phyloP scores from a whole-genome alignment of 768 basidiomycete genomes.

The Mycena belliarum region DNA sequence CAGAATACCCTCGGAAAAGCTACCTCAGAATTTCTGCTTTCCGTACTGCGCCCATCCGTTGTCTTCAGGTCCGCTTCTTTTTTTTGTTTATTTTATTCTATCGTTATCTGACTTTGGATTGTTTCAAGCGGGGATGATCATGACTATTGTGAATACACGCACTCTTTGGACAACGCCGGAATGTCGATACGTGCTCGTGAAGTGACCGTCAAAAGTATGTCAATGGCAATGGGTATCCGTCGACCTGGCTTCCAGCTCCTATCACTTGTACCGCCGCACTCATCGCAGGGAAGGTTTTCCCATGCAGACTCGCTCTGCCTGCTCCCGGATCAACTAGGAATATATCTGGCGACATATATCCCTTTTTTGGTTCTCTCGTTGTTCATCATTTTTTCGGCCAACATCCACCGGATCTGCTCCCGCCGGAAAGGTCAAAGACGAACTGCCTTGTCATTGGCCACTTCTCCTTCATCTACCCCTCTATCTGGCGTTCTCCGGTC shows the following conservation, averaged over 20 bases:
- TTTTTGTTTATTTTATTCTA: neutral
- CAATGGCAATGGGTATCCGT: conserved; percentile 85
- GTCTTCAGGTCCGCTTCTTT: conserved; percentile 65
- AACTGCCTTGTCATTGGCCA: neutral
- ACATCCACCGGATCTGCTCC: conserved; percentile 21
- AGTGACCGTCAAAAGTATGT: conserved; percentile 86
- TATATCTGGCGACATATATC: conserved; percentile 74
- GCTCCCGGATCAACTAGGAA: conserved; percentile 81
- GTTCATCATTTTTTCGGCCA: conserved; percentile 38
- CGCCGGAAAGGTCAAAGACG: conserved; percentile 1
- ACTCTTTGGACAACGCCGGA: conserved; percentile 34
- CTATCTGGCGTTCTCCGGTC: conserved; percentile 5
- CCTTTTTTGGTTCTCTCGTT: conserved; percentile 68
- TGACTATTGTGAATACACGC: conserved; percentile 86
- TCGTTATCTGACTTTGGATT: neutral
- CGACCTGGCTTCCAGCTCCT: conserved; percentile 90
- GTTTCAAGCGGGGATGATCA: conserved; percentile 84
- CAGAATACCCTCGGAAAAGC: conserved; percentile 79
- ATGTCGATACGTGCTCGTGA: conserved; percentile 52
- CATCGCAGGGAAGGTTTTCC: conserved; percentile 29
- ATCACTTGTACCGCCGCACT: conserved; percentile 55
- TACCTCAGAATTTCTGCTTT: conserved; percentile 66
- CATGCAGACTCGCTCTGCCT: conserved; percentile 67
- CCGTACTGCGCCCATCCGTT: conserved; percentile 60
- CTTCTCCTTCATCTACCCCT: conserved; percentile 6